Evolutionary conservation across 352 stramenopile genomes (phyloP).

Genomic region (Pythium monospermum): DNA sequence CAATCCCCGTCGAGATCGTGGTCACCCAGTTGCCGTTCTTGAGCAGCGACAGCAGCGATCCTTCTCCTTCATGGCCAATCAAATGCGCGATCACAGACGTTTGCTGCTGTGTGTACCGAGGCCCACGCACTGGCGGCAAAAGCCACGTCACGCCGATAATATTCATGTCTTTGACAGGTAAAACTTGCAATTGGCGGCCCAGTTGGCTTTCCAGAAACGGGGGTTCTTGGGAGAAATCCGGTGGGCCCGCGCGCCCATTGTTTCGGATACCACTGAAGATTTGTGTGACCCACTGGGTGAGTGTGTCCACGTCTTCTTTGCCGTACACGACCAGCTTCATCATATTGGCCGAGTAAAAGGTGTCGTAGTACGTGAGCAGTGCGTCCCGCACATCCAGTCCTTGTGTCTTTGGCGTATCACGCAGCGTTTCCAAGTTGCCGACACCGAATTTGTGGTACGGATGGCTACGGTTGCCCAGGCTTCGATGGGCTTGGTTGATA

Average conservation of each 20-base stretch:
- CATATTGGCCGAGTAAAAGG: conserved; percentile 81
- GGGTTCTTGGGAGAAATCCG: neutral
- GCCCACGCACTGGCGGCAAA: conserved; percentile 22
- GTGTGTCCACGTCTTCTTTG: conserved; percentile 50
- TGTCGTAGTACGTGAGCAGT: conserved; percentile 76
- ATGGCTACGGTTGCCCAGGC: conserved; percentile 40
- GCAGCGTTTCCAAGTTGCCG: conserved; percentile 64
- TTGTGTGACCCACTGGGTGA: conserved; percentile 30
- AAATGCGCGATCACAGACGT: conserved; percentile 65
- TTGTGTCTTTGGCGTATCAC: conserved; percentile 4
- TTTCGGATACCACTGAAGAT: conserved; percentile 37
- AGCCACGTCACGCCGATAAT: conserved; percentile 29
- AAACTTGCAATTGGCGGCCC: conserved; percentile 10
- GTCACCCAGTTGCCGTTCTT: conserved; percentile 39
- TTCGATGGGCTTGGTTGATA: conserved; percentile 30
- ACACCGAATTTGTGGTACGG: conserved; percentile 88
- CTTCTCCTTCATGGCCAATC: conserved; percentile 79
- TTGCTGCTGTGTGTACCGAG: conserved; percentile 29
- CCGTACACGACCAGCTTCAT: conserved; percentile 83
- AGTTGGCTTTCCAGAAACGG: conserved; percentile 25
- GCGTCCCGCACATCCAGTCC: conserved; percentile 15
- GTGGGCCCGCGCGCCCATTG: conserved; percentile 16
- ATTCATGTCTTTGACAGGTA: conserved; percentile 27
- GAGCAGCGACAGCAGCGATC: conserved; percentile 81
- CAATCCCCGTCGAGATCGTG: conserved; percentile 28